Conservation (phyloP, 192 early-diverging fungal genomes). For the Cladochytrium replicatum region DNA sequence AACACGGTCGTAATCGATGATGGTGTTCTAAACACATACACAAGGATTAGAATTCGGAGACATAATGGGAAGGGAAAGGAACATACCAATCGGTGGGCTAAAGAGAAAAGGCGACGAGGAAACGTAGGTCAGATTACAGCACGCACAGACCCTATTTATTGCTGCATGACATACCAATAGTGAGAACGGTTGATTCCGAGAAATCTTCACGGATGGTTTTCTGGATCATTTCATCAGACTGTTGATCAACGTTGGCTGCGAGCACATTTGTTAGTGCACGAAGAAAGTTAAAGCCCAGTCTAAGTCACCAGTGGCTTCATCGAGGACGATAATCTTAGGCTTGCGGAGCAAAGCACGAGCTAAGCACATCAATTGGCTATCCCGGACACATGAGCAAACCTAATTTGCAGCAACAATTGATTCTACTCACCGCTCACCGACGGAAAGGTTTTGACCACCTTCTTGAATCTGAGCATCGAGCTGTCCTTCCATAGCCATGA, state of each 20-base stretch:
- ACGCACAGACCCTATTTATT: no score
- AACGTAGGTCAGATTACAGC: no score
- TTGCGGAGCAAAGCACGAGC: conserved; percentile 41
- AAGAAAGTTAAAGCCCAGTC: no score
- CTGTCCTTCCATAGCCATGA: conserved; percentile 44
- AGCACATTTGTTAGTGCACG: no score
- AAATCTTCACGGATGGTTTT: conserved; percentile 48
- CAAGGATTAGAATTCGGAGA: no score
- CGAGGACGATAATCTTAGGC: conserved; percentile 39
- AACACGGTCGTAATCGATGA: no score
- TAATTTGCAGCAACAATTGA: conserved; percentile 20
- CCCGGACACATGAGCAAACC: not conserved
- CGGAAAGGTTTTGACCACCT: conserved; percentile 76
- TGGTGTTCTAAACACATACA: no score
- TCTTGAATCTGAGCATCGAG: conserved; percentile 59
- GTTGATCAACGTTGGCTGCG: conserved; percentile 59
- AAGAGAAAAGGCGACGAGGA: no score
- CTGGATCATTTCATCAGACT: conserved; percentile 58
- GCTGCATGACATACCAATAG: no score
- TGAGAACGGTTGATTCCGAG: conserved; percentile 48
- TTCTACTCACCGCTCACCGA: no score
- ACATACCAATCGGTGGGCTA: no score
- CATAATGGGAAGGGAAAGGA: no score
- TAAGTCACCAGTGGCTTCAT: conserved; percentile 43
- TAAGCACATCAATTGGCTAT: conserved; percentile 46